Percentiles rank a stretch among this genome's conserved stretches.
Evolutionary conservation across 2,329 filamentous ascomycete genomes (phyloP).

Genomic region (Chaetomium olivaceum): DNA sequence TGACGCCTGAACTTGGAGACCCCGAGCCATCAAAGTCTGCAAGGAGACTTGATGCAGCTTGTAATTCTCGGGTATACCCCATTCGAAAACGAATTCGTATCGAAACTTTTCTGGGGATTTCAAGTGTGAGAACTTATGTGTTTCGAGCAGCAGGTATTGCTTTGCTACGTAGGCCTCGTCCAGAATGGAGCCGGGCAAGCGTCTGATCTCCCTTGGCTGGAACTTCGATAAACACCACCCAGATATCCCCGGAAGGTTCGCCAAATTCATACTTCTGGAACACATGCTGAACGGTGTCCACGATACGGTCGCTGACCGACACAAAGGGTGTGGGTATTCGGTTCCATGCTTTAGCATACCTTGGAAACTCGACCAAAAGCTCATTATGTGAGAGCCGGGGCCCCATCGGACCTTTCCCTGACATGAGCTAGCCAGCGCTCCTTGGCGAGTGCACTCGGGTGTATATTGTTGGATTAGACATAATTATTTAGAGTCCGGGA

Average conservation of each 20-base stretch:
- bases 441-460: not conserved
- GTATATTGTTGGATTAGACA: not conserved
- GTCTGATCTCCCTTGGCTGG: not conserved
- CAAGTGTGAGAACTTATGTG: no score
- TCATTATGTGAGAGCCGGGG: not conserved
- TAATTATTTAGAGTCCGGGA: not conserved
- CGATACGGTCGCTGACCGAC: not conserved
- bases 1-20: not conserved
- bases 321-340: not conserved
- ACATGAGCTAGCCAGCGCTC: not conserved
- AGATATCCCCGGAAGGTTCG: not conserved
- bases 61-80: not conserved
- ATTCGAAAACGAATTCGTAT: not conserved
- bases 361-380: not conserved
- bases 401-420: not conserved
- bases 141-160: not conserved
- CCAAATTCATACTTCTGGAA: not conserved
- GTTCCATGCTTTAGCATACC: not conserved
- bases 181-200: not conserved
- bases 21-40: not conserved
- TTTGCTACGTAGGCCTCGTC: not conserved
- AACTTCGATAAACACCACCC: not conserved
- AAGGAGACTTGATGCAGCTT: not conserved
- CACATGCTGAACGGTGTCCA: not conserved
- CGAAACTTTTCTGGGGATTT: not conserved